Percentiles rank a stretch among this genome's conserved stretches.
These are phyloP conservation scores for Acrocalymma vagum DNA, from an alignment of 2,329 filamentous ascomycete species.

Conservation along the genomic window DNA sequence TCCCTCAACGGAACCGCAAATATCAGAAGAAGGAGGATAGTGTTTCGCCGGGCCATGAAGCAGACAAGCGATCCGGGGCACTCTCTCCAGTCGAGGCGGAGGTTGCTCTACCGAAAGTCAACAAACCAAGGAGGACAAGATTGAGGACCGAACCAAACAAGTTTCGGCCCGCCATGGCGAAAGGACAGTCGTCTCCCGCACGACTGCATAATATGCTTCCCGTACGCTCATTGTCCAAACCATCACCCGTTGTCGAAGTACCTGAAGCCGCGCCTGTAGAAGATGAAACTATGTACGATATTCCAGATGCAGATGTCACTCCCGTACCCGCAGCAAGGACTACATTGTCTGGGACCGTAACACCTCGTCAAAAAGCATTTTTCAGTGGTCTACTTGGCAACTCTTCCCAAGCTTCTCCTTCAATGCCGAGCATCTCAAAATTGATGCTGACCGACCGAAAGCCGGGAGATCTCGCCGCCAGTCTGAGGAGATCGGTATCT, in stretches of 20 bases:
- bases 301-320: slow-evolving; percentile 32
- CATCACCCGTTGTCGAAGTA: slow-evolving; percentile 19
- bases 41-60: slow-evolving; percentile 22
- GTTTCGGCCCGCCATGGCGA: slow-evolving; percentile 25
- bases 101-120: slow-evolving; percentile 14
- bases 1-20: slow-evolving; percentile 32
- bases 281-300: slow-evolving; percentile 48
- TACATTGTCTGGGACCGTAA: slow-evolving; percentile 37
- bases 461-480: slow-evolving; percentile 26
- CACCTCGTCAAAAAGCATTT: slow-evolving; percentile 45
- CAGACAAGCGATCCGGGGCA: not conserved
- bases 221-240: slow-evolving; percentile 21
- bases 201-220: slow-evolving; percentile 42
- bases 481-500: slow-evolving; percentile 40
- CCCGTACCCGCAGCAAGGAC: slow-evolving; percentile 18
- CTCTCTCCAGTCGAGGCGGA: not conserved
- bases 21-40: slow-evolving; percentile 33
- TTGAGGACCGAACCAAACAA: slow-evolving; percentile 32
- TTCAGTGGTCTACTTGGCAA: slow-evolving; percentile 44
- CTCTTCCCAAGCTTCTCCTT: slow-evolving; percentile 31
- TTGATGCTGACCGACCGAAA: slow-evolving; percentile 39
- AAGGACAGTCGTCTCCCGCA: slow-evolving; percentile 44
- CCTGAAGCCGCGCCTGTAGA: slow-evolving; percentile 25
- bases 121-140: slow-evolving; percentile 38
- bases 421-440: slow-evolving; percentile 41